Base-by-base conservation (phyloP, 1,284 basidiomycete species). In the Trichosporon asahii region DNA sequence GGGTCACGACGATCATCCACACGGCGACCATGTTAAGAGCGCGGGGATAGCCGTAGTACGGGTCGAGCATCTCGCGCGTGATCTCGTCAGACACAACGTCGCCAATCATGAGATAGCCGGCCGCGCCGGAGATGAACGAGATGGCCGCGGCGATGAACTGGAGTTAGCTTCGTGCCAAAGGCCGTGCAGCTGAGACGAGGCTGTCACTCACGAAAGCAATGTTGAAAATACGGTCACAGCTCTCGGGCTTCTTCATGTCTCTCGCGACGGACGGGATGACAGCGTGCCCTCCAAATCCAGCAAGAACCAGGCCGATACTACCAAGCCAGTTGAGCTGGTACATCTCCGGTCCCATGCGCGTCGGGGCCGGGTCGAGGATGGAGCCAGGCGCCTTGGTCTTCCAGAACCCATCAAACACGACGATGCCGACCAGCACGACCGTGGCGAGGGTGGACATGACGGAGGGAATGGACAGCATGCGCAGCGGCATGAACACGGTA, bases 241-340 rank as follows among this genome's bases (percentile, higher is more conserved):
- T 86, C 53, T 87, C 85, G 0, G 94, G 94, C 76, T 95, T 89
- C 66, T 85, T 84, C 95, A 98, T 98, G 82, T 98, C 95, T 74
- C 90, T 87, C 12, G 92, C 93, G 15, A 98, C 83, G 9, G 91
- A 93, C 6, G 95, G 95, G 65, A 98, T 91, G 44, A 96, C 93
- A 12, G 94, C 92, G 81, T 98, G 95, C 0, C 95, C 94, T 5
- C 94, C 90, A 77, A 98, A 96, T 87, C 95, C 95, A n/a, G 93
- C 93, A 90, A 98, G 94, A 79, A 98, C 90, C 68, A 98, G 85
- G 2, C 95, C 95, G 2, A 98, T 81, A 72, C 90, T 73, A 77
- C 82, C 74, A 27, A 83, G 71, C 76, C 79, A 81, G 70, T 89
- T 80, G 79, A 87, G 70, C 82, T 83, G 76, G 79, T 86, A 67